phyloP scores from a whole-genome alignment of 164 flowering plant genomes.

The Dillenia suffruticosa region DNA sequence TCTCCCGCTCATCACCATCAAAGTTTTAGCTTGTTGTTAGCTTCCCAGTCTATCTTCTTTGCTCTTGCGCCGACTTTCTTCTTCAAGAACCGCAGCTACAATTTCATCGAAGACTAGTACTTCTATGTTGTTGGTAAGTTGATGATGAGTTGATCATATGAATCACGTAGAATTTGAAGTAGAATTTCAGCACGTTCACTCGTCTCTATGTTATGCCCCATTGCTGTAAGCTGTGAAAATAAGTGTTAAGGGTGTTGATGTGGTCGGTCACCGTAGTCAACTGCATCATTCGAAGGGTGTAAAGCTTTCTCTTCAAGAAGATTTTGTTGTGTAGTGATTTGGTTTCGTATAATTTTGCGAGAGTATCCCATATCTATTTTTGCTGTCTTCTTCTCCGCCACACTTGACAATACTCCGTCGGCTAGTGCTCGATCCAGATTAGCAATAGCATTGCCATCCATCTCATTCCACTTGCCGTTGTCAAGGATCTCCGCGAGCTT shows the following conservation, averaged over 20 bases:
- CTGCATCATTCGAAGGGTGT: slow-evolving; percentile 1
- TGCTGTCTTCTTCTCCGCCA: slow-evolving; percentile 6
- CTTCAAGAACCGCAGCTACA: background rate
- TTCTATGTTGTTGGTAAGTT: too few relatives aligned
- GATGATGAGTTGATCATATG: slow-evolving; percentile 1
- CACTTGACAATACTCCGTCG: slow-evolving; percentile 4
- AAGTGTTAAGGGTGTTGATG: too few relatives aligned
- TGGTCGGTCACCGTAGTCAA: background rate
- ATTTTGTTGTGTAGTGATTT: slow-evolving; percentile 11
- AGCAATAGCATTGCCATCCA: slow-evolving; percentile 9
- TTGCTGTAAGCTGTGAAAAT: too few relatives aligned
- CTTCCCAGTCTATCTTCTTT: slow-evolving; percentile 4
- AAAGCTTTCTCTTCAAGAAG: slow-evolving; percentile 3
- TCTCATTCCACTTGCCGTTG: slow-evolving; percentile 5
- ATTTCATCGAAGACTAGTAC: too few relatives aligned
- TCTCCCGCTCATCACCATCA: background rate
- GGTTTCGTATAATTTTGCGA: slow-evolving; percentile 3
- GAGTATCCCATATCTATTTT: slow-evolving; percentile 4
- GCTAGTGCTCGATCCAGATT: background rate
- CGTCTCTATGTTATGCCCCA: background rate
- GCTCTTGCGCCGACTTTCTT: slow-evolving; percentile 4
- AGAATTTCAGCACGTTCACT: slow-evolving; percentile 1
- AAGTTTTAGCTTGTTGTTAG: background rate
- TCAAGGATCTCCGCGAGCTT: background rate
- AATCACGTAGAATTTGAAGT: slow-evolving; percentile 6